phyloP scores from a whole-genome alignment of 2,329 filamentous ascomycete genomes.

The Phoma sp. region DNA sequence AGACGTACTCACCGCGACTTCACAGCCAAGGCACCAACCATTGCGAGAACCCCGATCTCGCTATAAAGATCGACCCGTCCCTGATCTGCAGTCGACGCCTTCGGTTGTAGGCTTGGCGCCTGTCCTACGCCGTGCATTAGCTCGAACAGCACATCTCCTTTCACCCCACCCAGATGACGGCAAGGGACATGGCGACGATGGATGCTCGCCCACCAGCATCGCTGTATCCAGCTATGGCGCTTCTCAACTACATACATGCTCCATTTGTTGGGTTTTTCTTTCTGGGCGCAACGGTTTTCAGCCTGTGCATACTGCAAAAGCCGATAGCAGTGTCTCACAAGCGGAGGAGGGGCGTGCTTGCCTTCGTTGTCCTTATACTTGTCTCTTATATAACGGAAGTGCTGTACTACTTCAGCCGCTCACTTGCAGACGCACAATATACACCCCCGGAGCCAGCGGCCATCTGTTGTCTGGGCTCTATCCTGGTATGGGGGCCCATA shows the following conservation, averaged over 20 bases:
- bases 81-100: background rate
- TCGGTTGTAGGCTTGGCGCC: background rate
- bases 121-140: background rate
- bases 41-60: background rate
- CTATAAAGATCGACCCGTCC: conserved; percentile 5
- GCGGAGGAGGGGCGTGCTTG: conserved; percentile 29
- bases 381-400: conserved; percentile 39
- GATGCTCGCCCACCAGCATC: conserved; percentile 12
- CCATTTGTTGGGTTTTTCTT: conserved; percentile 42
- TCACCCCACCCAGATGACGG: background rate
- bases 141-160: background rate
- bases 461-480: conserved; percentile 43
- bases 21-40: background rate
- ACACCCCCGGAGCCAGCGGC: conserved; percentile 42
- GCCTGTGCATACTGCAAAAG: conserved; percentile 42
- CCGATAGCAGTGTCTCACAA: conserved; percentile 31
- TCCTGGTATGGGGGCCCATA: conserved; percentile 42
- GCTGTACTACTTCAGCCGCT: conserved; percentile 43
- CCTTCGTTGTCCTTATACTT: conserved; percentile 23
- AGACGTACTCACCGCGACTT: conserved; percentile 3
- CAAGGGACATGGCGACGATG: conserved; percentile 20
- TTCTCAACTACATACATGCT: conserved; percentile 44
- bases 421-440: conserved; percentile 37
- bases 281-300: conserved; percentile 34
- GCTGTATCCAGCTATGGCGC: conserved; percentile 31